These are phyloP conservation scores for Pugionium cornutum DNA, from an alignment of 345 rosid species.

Conservation along the genomic window DNA sequence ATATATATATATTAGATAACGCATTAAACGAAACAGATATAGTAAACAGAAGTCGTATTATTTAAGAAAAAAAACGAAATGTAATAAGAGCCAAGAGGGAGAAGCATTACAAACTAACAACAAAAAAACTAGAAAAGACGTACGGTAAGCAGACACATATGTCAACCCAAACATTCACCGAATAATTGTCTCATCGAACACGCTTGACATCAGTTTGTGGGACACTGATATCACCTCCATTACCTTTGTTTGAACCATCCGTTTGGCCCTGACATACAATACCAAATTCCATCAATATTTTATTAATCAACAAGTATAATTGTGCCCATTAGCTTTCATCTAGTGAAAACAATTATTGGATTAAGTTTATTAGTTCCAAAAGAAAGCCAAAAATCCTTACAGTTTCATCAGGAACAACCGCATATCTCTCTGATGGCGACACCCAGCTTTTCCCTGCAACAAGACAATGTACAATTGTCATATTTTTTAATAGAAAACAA, in stretches of 20 bases:
- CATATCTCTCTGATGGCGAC: conserved; percentile 86
- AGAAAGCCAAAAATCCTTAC: conserved; percentile 44
- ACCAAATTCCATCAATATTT: neutral
- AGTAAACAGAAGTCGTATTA: too few species aligned
- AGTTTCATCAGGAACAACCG: conserved; percentile 84
- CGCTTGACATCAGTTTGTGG: conserved; percentile 74
- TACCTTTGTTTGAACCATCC: conserved; percentile 44
- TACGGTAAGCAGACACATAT: too few species aligned
- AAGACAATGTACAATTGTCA: conserved; percentile 2
- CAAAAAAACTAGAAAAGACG: too few species aligned
- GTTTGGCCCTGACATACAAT: conserved; percentile 46
- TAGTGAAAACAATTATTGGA: neutral
- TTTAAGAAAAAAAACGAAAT: too few species aligned
- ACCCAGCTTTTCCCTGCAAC: conserved; percentile 82
- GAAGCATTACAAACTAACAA: too few species aligned
- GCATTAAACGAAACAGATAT: too few species aligned
- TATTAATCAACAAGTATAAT: too few species aligned
- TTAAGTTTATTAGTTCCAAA: neutral
- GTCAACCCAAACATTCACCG: too few species aligned
- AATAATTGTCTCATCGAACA: conserved; percentile 34
- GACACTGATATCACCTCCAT: conserved; percentile 65
- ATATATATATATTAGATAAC: too few species aligned
- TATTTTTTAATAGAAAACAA: neutral
- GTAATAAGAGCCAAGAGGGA: too few species aligned
- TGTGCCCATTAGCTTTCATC: too few species aligned